Percentiles rank a stretch among this genome's conserved stretches.
phyloP scores from a whole-genome alignment of 306 rosid genomes.

The Lathyrus tuberosus region DNA sequence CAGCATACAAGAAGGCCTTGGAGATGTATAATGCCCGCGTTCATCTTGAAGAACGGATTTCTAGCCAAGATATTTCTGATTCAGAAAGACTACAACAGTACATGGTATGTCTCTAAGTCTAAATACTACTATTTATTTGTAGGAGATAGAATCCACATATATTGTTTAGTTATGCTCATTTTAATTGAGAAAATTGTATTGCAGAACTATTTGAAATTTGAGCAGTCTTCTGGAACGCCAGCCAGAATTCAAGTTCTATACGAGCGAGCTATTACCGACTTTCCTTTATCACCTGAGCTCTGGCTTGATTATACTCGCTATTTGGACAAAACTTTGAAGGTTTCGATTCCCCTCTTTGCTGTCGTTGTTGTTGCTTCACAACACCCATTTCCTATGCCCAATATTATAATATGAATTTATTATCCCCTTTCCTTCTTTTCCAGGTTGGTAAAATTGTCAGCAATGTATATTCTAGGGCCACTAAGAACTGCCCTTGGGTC shows the following conservation, averaged over 20 bases:
- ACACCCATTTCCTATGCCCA: slow-evolving; percentile 11
- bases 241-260: slow-evolving; percentile 77
- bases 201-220: slow-evolving; percentile 86
- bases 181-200: slow-evolving; percentile 35
- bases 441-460: slow-evolving; percentile 73
- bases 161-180: neutral
- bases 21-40: slow-evolving; percentile 73
- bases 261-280: slow-evolving; percentile 84
- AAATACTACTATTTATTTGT: slow-evolving; percentile 22
- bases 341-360: slow-evolving; percentile 35
- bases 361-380: slow-evolving; percentile 7
- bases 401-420: slow-evolving; percentile 31
- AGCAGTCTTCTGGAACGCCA: slow-evolving; percentile 77
- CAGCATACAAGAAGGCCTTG: slow-evolving; percentile 73
- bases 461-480: slow-evolving; percentile 79
- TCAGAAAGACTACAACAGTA: slow-evolving; percentile 67
- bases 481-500: slow-evolving; percentile 85
- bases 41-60: slow-evolving; percentile 68
- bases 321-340: slow-evolving; percentile 91
- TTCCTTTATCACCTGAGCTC: slow-evolving; percentile 74
- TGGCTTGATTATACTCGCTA: slow-evolving; percentile 87
- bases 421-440: slow-evolving; percentile 23
- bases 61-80: slow-evolving; percentile 59
- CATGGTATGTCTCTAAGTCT: slow-evolving; percentile 51
- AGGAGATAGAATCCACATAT: slow-evolving; percentile 7